A percentile compares a stretch with the other conserved stretches of the same genome.
Conservation (phyloP, 2,329 filamentous ascomycete genomes). For the Neopestalotiopsis sp. region DNA sequence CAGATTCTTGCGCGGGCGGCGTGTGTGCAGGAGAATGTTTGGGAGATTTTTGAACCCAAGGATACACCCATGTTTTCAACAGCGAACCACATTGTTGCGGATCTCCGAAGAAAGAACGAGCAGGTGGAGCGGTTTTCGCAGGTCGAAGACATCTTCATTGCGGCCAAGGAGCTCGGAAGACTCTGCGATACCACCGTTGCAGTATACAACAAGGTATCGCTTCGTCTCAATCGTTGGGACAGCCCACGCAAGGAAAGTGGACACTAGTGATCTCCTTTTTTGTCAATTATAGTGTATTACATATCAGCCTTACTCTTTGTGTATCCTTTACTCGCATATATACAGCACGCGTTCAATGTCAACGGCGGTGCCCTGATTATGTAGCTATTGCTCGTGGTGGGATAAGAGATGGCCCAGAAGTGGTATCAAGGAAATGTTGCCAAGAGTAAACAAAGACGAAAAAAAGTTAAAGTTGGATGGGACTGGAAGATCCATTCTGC, state of each 20-base stretch:
- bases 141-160: conserved; percentile 3
- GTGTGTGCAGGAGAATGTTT: conserved; percentile 1
- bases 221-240: not conserved
- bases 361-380: not conserved
- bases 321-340: not conserved
- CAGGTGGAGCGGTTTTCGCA: not conserved
- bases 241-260: not conserved
- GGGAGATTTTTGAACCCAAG: not conserved
- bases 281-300: not conserved
- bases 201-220: conserved; percentile 3
- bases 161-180: not conserved
- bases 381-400: too few species aligned
- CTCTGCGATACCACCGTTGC: conserved; percentile 4
- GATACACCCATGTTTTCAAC: conserved; percentile 8
- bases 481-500: too few species aligned
- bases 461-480: too few species aligned
- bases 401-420: too few species aligned
- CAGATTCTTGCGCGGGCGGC: conserved; percentile 5
- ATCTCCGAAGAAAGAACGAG: not conserved
- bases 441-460: too few species aligned
- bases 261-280: too few species aligned
- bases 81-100: not conserved
- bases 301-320: not conserved
- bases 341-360: not conserved
- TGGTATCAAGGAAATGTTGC: too few species aligned